Evolutionary conservation across 192 early-diverging fungal species (phyloP).

Genomic region (Umbelopsis sp.): DNA sequence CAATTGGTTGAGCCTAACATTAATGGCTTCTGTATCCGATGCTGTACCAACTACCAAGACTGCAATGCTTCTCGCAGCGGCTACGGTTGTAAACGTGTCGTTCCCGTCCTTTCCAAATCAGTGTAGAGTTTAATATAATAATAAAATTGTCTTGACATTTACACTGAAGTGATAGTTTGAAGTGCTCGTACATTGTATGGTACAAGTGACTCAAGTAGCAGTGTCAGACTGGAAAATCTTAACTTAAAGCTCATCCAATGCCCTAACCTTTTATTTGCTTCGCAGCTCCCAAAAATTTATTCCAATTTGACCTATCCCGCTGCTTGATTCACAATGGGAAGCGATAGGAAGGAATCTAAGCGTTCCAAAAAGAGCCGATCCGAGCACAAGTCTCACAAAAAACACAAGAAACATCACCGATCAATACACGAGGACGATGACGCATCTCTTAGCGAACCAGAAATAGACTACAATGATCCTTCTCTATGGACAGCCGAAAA

Average conservation of each 20-base stretch:
- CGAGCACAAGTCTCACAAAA: slow-evolving; percentile 22
- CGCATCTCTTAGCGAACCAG: slow-evolving; percentile 2
- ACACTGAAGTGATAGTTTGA: neutral
- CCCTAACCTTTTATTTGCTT: no score
- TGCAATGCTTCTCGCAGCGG: slow-evolving; percentile 47
- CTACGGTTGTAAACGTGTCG: slow-evolving; percentile 62
- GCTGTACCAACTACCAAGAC: slow-evolving; percentile 39
- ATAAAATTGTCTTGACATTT: neutral
- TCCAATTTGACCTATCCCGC: neutral
- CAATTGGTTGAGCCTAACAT: slow-evolving; percentile 40
- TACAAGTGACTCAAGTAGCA: no score
- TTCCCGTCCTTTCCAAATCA: slow-evolving; percentile 51
- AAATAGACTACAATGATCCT: slow-evolving; percentile 39
- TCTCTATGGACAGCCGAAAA: slow-evolving; percentile 20
- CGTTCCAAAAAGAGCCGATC: slow-evolving; percentile 21
- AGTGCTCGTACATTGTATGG: no score
- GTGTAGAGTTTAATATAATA: neutral
- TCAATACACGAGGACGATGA: neutral
- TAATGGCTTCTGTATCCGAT: slow-evolving; percentile 39
- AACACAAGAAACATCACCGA: slow-evolving; percentile 26
- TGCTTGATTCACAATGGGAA: slow-evolving; percentile 5
- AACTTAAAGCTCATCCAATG: no score
- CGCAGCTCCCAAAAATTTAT: no score
- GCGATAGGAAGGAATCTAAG: slow-evolving; percentile 24
- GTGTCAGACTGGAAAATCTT: no score